Percentiles rank a stretch among this genome's conserved stretches.
Evolutionary conservation across 225 moss, liverwort and hornwort genomes (phyloP).

Genomic region (Pseudoscleropodium purum): DNA sequence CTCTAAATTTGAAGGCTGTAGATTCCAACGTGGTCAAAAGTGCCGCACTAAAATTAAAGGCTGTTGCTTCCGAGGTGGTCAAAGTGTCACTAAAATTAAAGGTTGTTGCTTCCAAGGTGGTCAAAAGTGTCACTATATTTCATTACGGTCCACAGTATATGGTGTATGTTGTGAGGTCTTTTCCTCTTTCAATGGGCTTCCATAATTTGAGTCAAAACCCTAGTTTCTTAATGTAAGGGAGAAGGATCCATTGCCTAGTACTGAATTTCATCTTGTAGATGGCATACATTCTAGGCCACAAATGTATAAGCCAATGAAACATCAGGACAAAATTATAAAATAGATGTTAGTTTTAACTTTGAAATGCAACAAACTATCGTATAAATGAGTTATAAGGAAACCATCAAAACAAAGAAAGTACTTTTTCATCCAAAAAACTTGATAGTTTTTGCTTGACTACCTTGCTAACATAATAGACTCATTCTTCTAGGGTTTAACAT

Average conservation of each 20-base stretch:
- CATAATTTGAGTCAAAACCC: not conserved
- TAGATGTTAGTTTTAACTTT: too few relatives aligned
- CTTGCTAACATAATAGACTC: rapidly evolving
- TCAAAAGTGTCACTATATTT: not conserved
- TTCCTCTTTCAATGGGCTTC: not conserved
- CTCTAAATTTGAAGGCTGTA: not conserved
- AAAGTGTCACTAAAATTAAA: not conserved
- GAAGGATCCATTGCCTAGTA: not conserved
- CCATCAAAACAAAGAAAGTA: not conserved
- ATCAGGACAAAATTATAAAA: not conserved
- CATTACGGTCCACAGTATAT: not conserved
- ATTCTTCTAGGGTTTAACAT: not conserved
- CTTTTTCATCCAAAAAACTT: not conserved
- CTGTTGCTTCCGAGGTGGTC: not conserved
- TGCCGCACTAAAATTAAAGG: not conserved
- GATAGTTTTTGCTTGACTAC: not conserved
- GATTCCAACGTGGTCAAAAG: not conserved
- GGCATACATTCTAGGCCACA: not conserved
- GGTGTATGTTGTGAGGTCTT: not conserved
- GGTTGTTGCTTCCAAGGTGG: not conserved
- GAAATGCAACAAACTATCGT: not conserved
- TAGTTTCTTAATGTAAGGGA: too few relatives aligned
- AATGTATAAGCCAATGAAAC: not conserved
- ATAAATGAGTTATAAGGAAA: not conserved
- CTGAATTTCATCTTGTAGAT: not conserved